Evolutionary conservation across 139 green algal species (phyloP).

Genomic region (Coelastrella sp.): DNA sequence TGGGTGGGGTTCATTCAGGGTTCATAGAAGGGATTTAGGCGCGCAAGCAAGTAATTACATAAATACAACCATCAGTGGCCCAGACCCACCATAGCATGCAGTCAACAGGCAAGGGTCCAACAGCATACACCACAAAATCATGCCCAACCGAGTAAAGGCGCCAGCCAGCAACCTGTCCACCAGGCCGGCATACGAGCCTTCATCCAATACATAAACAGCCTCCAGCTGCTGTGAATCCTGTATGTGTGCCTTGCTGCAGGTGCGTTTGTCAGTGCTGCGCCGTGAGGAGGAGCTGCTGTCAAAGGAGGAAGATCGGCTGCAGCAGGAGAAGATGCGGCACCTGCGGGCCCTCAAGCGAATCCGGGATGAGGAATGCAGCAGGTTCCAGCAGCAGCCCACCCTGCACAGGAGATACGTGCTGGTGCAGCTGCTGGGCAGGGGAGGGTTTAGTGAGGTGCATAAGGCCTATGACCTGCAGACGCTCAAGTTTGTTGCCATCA

Average conservation of each 20-base stretch:
- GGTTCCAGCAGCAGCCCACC: slow-evolving; percentile 72
- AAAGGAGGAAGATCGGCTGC: slow-evolving; percentile 78
- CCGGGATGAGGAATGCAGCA: slow-evolving; percentile 82
- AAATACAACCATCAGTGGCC: no score
- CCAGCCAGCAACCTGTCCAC: neutral
- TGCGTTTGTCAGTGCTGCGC: slow-evolving; percentile 74
- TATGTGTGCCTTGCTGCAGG: slow-evolving; percentile 48
- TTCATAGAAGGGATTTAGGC: no score
- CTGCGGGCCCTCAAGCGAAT: slow-evolving; percentile 72
- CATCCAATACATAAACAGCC: neutral
- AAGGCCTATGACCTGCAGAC: slow-evolving; percentile 52
- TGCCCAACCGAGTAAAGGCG: no score
- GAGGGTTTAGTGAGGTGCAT: slow-evolving; percentile 96
- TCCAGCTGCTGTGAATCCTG: neutral
- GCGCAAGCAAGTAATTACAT: no score
- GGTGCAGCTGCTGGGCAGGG: slow-evolving; percentile 89
- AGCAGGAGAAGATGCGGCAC: slow-evolving; percentile 79
- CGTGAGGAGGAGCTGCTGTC: slow-evolving; percentile 82
- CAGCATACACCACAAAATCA: no score
- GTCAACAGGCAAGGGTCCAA: no score
- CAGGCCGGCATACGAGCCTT: neutral
- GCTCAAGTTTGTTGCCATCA: slow-evolving; percentile 65
- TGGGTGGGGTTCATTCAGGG: no score
- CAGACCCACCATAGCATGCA: no score
- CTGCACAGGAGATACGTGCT: slow-evolving; percentile 88